These are phyloP conservation scores for Lupinus albus DNA, from an alignment of 306 rosid species.

Conservation along the genomic window DNA sequence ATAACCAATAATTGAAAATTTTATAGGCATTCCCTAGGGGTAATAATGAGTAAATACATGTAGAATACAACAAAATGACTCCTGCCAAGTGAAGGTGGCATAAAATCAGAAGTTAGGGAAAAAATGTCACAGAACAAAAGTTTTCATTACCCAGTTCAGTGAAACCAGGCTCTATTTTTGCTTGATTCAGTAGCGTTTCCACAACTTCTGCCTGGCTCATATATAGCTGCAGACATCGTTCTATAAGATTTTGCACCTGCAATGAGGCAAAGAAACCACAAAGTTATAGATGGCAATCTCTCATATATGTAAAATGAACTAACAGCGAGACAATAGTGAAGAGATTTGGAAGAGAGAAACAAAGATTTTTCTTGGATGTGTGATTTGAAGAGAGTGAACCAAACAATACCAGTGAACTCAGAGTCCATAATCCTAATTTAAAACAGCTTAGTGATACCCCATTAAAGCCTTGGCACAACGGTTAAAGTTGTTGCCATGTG, in stretches of 20 bases:
- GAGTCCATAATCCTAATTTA: slow-evolving; percentile 9
- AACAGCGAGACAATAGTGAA: neutral
- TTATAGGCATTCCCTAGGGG: neutral
- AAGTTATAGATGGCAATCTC: slow-evolving; percentile 14
- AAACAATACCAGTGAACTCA: slow-evolving; percentile 1
- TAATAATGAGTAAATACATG: neutral
- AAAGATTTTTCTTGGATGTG: neutral
- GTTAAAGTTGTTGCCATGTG: too few species aligned
- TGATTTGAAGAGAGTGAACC: neutral
- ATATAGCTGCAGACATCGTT: slow-evolving; percentile 86
- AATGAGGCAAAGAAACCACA: slow-evolving; percentile 29
- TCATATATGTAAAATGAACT: neutral
- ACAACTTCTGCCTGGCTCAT: slow-evolving; percentile 87
- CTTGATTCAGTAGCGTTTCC: slow-evolving; percentile 66
- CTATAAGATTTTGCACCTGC: slow-evolving; percentile 91
- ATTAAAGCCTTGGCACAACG: too few species aligned
- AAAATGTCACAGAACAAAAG: slow-evolving; percentile 1
- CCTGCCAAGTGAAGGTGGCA: neutral
- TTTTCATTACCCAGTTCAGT: slow-evolving; percentile 73
- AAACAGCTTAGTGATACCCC: neutral
- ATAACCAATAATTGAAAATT: neutral
- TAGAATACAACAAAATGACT: slow-evolving; percentile 14
- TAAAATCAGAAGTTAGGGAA: neutral
- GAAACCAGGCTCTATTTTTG: slow-evolving; percentile 92
- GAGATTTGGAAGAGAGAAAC: neutral